Evolutionary conservation across 164 flowering plant species (phyloP).

Genomic region (Brasenia schreberi): DNA sequence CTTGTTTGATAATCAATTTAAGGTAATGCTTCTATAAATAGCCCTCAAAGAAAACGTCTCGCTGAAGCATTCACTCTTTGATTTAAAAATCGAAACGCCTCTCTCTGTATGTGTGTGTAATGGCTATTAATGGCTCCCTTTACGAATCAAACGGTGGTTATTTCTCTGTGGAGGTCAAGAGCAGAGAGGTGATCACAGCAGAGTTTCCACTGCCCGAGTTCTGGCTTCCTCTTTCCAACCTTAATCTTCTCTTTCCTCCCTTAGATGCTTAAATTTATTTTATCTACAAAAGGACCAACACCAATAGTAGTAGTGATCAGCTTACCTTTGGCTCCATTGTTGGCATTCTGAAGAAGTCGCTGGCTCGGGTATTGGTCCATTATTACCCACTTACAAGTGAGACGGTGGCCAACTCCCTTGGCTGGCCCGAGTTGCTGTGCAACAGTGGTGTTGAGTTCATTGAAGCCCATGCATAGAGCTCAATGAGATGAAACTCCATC

Average conservation of each 20-base stretch:
- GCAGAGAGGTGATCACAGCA: slow-evolving; percentile 23
- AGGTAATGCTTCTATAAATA: too few relatives aligned
- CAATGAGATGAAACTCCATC: slow-evolving; percentile 17
- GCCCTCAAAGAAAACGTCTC: too few relatives aligned
- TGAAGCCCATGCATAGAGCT: slow-evolving; percentile 24
- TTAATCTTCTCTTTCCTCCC: slow-evolving; percentile 32
- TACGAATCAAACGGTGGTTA: neutral
- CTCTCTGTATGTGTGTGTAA: too few relatives aligned
- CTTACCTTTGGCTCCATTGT: slow-evolving; percentile 6
- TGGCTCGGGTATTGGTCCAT: slow-evolving; percentile 15
- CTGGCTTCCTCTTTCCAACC: slow-evolving; percentile 34
- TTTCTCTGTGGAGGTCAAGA: slow-evolving; percentile 11
- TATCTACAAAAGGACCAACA: slow-evolving; percentile 15
- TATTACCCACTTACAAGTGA: slow-evolving; percentile 25
- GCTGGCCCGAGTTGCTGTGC: slow-evolving; percentile 28
- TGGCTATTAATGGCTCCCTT: neutral
- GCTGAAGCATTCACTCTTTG: too few relatives aligned
- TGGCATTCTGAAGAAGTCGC: slow-evolving; percentile 12
- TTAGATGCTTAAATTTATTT: slow-evolving; percentile 29
- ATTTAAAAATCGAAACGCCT: too few relatives aligned
- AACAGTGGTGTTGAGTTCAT: slow-evolving; percentile 32
- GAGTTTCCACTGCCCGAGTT: slow-evolving; percentile 26
- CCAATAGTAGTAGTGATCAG: neutral
- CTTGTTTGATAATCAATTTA: too few relatives aligned
- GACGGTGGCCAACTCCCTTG: slow-evolving; percentile 13